These are phyloP conservation scores for Calocybe indica DNA, from an alignment of 768 basidiomycete species.

Conservation along the genomic window DNA sequence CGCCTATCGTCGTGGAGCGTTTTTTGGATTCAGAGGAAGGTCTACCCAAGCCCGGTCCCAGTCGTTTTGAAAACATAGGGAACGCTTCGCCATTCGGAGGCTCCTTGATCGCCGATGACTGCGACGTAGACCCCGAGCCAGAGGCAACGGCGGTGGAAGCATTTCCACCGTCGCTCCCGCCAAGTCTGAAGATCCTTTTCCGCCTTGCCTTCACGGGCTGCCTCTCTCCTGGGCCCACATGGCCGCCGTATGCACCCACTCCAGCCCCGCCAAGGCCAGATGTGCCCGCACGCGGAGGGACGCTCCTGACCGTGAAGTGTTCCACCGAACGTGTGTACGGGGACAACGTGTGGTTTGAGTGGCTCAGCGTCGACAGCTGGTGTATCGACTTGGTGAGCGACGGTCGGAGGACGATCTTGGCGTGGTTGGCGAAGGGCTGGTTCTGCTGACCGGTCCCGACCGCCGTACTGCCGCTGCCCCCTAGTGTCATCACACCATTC, in stretches of 20 bases:
- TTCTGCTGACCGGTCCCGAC: too few species aligned
- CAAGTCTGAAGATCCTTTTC: constrained; percentile 66
- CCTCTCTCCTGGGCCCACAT: constrained; percentile 22
- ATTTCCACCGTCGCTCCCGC: constrained; percentile 17
- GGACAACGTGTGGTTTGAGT: constrained; percentile 90
- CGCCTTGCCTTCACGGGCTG: constrained; percentile 67
- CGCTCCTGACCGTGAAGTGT: constrained; percentile 90
- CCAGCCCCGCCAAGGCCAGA: constrained; percentile 1
- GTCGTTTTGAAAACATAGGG: too few species aligned
- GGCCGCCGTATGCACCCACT: too few species aligned
- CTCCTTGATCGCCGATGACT: too few species aligned
- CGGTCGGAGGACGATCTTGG: constrained; percentile 61
- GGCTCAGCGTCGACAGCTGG: constrained; percentile 79
- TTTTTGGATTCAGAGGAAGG: constrained; percentile 10
- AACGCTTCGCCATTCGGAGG: too few species aligned
- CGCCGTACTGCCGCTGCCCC: too few species aligned
- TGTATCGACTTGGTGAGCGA: constrained; percentile 67
- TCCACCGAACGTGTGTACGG: constrained; percentile 88
- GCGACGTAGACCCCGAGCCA: too few species aligned
- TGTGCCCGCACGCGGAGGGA: constrained; percentile 47
- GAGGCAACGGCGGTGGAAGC: too few species aligned
- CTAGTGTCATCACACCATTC: too few species aligned
- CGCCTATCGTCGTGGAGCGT: constrained; percentile 21
- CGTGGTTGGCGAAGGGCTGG: constrained; percentile 12
- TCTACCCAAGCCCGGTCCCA: background rate